These are phyloP conservation scores for Yamadazyma spencermartinsiae DNA, from an alignment of 1,139 yeast genomes.

Conservation along the genomic window DNA sequence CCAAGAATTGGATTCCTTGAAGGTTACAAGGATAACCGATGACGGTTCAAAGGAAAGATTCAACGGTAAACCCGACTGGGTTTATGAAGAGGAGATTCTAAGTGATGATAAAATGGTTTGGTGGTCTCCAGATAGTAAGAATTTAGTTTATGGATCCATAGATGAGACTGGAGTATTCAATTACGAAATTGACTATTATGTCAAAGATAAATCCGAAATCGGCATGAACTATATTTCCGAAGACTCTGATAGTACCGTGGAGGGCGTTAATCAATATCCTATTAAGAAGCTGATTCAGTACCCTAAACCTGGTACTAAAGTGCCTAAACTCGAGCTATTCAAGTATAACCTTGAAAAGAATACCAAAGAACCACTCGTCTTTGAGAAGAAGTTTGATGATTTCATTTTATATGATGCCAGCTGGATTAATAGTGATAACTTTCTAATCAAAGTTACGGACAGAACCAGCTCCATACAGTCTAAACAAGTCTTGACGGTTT, in stretches of 20 bases:
- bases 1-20: slow-evolving; percentile 29
- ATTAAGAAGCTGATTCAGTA: slow-evolving; percentile 55
- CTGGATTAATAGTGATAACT: slow-evolving; percentile 62
- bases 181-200: slow-evolving; percentile 65
- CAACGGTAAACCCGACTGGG: slow-evolving; percentile 95
- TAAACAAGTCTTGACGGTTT: slow-evolving; percentile 46
- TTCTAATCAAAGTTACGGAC: slow-evolving; percentile 69
- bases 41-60: slow-evolving; percentile 69
- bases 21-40: slow-evolving; percentile 50
- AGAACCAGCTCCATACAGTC: slow-evolving; percentile 64
- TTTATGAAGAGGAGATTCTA: slow-evolving; percentile 90
- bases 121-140: slow-evolving; percentile 82
- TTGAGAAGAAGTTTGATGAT: slow-evolving; percentile 32
- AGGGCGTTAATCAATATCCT: slow-evolving; percentile 55
- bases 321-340: slow-evolving; percentile 59
- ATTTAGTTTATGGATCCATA: slow-evolving; percentile 62
- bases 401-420: slow-evolving; percentile 65
- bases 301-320: slow-evolving; percentile 84
- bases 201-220: slow-evolving; percentile 37
- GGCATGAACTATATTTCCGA: slow-evolving; percentile 22
- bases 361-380: slow-evolving; percentile 19
- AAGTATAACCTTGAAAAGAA: slow-evolving; percentile 39
- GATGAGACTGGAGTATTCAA: slow-evolving; percentile 72
- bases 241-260: slow-evolving; percentile 17
- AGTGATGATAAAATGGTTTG: slow-evolving; percentile 67